phyloP scores from a whole-genome alignment of 176 grass and related monocot species.

The Oryza rufipogon region DNA sequence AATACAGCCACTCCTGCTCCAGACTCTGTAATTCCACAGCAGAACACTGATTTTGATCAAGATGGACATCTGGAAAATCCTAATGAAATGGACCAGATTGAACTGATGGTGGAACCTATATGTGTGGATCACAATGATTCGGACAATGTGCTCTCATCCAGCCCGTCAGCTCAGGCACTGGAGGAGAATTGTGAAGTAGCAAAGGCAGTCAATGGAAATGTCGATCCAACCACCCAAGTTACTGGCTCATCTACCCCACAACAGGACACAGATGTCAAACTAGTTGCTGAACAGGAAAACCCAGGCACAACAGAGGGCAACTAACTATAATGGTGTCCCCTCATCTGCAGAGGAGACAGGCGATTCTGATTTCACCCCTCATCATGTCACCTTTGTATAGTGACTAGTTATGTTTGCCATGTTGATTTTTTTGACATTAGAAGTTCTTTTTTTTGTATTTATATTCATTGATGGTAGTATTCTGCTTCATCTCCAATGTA shows the following conservation, averaged over 20 bases:
- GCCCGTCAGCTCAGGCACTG: background rate
- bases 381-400: constrained; percentile 9
- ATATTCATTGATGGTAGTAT: constrained; percentile 6
- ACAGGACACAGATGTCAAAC: constrained; percentile 15
- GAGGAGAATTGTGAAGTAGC: background rate
- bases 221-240: background rate
- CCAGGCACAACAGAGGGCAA: background rate
- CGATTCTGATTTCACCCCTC: background rate
- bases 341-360: background rate
- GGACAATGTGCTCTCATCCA: background rate
- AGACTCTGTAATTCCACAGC: constrained; percentile 29
- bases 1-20: constrained; percentile 17
- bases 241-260: constrained; percentile 16
- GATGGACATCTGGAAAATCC: constrained; percentile 37
- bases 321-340: background rate
- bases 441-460: constrained; percentile 23
- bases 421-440: constrained; percentile 16
- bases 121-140: constrained; percentile 29
- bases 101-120: constrained; percentile 36
- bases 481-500: constrained; percentile 29
- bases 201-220: background rate
- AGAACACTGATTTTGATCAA: constrained; percentile 34
- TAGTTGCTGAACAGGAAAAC: constrained; percentile 34
- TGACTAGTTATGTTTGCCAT: constrained; percentile 7
- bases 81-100: constrained; percentile 30